These are phyloP conservation scores for Penicillium hesseltinei DNA, from an alignment of 2,329 filamentous ascomycete species.

Conservation along the genomic window DNA sequence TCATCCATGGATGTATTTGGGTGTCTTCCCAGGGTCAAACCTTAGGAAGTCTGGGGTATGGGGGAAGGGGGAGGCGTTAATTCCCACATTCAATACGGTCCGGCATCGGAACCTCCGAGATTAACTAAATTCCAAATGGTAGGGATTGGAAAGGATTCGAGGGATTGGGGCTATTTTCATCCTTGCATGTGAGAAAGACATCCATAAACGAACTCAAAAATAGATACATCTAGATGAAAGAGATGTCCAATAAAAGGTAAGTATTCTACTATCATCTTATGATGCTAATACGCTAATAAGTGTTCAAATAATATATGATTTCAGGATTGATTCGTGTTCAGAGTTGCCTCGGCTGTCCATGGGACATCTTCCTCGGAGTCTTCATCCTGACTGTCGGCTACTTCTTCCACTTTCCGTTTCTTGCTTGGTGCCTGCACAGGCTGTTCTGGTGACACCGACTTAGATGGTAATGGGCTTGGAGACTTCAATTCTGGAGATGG, in stretches of 20 bases:
- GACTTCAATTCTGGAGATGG: background rate
- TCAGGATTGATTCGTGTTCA: background rate
- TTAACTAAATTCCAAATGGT: too few species aligned
- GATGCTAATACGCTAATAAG: background rate
- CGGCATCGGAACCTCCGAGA: background rate
- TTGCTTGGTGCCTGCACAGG: slow-evolving; percentile 19
- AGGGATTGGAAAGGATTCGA: background rate
- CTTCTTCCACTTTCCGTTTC: slow-evolving; percentile 47
- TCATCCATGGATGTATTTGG: background rate
- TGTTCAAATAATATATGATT: background rate
- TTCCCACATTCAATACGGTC: background rate
- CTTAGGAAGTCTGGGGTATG: background rate
- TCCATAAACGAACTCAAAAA: background rate
- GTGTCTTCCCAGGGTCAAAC: background rate
- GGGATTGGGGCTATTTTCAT: background rate
- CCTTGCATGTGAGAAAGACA: background rate
- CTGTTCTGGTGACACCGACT: background rate
- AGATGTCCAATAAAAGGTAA: background rate
- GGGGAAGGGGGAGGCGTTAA: background rate
- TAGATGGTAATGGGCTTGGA: background rate
- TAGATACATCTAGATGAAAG: background rate
- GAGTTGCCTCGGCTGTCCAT: slow-evolving; percentile 25
- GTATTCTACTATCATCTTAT: background rate
- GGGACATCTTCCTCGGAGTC: slow-evolving; percentile 32
- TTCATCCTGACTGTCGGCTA: slow-evolving; percentile 47